Conservation (phyloP, 169 alveolate species). For the Plasmodium fragile region DNA sequence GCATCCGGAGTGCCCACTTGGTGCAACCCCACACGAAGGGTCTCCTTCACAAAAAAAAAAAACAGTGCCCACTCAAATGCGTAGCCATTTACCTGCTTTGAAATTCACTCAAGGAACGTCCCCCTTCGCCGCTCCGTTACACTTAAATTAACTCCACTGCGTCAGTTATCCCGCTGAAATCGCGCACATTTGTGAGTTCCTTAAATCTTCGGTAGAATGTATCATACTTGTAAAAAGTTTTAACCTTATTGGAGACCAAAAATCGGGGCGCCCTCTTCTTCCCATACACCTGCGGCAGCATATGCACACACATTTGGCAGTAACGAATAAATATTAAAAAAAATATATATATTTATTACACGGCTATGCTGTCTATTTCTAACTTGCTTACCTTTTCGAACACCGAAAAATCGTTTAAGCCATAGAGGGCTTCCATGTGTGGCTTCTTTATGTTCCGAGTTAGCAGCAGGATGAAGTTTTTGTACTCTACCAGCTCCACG, state of each 20-base stretch:
- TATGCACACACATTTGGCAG: not conserved
- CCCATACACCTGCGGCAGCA: conserved; percentile 56
- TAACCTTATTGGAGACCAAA: conserved; percentile 55
- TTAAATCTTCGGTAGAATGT: conserved; percentile 44
- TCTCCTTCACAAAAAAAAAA: not conserved
- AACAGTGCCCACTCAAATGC: not conserved
- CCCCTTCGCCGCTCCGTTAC: not conserved
- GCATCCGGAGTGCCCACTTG: not conserved
- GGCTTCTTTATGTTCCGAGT: conserved; percentile 19
- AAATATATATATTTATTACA: not conserved
- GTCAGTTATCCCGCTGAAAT: conserved; percentile 71
- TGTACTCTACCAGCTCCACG: conserved; percentile 66
- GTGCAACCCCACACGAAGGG: conserved; percentile 1
- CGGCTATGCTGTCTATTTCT: not conserved
- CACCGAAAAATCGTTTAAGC: conserved; percentile 67
- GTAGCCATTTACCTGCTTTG: not conserved
- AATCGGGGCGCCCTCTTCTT: conserved; percentile 68
- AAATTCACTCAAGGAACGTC: not conserved
- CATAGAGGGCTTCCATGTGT: conserved; percentile 56
- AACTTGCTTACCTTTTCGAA: conserved; percentile 54
- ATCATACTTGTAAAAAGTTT: conserved; percentile 59
- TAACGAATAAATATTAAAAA: not conserved
- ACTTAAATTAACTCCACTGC: conserved; percentile 58
- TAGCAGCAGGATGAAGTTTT: conserved; percentile 54
- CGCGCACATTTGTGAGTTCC: conserved; percentile 62